phyloP scores from a whole-genome alignment of 2,329 filamentous ascomycete genomes.

The Cadophora luteo-olivacea region DNA sequence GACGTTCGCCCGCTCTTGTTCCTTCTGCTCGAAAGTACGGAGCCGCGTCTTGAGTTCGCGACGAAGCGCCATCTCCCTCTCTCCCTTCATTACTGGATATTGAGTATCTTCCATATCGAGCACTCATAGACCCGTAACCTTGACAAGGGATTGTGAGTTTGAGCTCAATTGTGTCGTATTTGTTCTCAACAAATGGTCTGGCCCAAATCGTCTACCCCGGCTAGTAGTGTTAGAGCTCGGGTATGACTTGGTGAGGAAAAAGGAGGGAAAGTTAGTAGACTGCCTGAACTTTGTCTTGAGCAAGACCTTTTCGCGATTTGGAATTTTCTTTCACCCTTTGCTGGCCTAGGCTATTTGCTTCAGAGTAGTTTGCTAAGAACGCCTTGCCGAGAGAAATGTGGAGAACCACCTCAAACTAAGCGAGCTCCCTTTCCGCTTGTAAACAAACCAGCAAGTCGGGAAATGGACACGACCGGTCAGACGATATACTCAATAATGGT shows the following conservation, averaged over 20 bases:
- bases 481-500: background rate
- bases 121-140: no score
- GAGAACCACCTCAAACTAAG: background rate
- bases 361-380: background rate
- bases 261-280: background rate
- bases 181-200: no score
- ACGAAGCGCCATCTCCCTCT: background rate
- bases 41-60: background rate
- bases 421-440: background rate
- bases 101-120: background rate
- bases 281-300: background rate
- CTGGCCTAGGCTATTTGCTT: background rate
- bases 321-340: background rate
- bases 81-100: background rate
- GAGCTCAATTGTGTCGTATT: no score
- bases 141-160: no score
- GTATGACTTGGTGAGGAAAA: background rate
- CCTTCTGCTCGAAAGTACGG: background rate
- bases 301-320: background rate
- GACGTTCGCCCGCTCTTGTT: background rate
- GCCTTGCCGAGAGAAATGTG: background rate
- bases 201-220: no score
- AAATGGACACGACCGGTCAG: background rate
- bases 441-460: background rate
- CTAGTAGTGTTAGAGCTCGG: no score